phyloP scores from a whole-genome alignment of 208 protist genomes.

The Wallacemonas rigidus region DNA sequence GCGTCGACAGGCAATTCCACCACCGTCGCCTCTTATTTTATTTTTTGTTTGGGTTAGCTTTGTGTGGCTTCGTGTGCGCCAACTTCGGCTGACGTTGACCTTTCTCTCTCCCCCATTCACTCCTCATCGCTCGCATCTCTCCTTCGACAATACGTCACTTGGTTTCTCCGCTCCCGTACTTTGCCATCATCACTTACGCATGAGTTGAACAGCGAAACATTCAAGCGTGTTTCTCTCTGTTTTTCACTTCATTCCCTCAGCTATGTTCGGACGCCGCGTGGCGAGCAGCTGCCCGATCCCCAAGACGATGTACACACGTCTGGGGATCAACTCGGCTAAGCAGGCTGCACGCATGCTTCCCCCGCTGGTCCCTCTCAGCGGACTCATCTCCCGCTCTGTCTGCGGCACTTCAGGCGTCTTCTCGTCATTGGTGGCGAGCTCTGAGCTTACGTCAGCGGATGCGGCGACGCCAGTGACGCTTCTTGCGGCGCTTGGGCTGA shows the following conservation, averaged over 20 bases:
- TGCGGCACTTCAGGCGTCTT: slow-evolving; percentile 31
- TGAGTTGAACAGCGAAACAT: slow-evolving; percentile 7
- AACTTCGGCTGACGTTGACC: background rate
- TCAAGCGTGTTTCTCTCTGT: background rate
- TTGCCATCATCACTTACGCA: background rate
- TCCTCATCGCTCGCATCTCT: background rate
- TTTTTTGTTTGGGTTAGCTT: no score
- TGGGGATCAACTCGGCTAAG: slow-evolving; percentile 71
- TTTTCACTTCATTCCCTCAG: background rate
- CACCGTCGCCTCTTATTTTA: no score
- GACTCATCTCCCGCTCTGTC: slow-evolving; percentile 39
- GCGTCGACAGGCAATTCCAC: no score
- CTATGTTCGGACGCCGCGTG: slow-evolving; percentile 87
- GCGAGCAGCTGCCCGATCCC: slow-evolving; percentile 78
- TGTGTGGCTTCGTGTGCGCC: background rate
- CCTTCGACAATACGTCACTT: background rate
- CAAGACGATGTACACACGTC: slow-evolving; percentile 64
- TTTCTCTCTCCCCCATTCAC: background rate
- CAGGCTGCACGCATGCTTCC: slow-evolving; percentile 84
- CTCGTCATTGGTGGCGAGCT: slow-evolving; percentile 22
- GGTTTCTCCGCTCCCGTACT: background rate
- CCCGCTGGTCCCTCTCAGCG: slow-evolving; percentile 55
- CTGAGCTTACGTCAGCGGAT: slow-evolving; percentile 39
- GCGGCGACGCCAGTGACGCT: slow-evolving; percentile 42
- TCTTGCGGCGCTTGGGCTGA: slow-evolving; percentile 53